Evolutionary conservation across 495 filamentous ascomycete species (phyloP).

Genomic region (Pyronema omphalodes): DNA sequence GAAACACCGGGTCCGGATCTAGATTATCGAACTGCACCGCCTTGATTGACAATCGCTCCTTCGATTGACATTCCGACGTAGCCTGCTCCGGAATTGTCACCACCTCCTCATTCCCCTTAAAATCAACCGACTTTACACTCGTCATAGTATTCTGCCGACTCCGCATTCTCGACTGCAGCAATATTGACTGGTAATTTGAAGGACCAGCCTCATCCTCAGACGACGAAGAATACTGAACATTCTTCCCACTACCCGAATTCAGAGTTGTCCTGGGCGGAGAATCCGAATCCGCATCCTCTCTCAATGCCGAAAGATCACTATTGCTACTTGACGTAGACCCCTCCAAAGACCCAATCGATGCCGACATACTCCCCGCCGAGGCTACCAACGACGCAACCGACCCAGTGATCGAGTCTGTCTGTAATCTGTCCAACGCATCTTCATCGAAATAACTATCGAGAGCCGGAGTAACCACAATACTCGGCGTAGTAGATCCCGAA

Average conservation of each 20-base stretch:
- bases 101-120: not conserved
- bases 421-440: not conserved
- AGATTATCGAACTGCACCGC: not conserved
- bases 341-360: not conserved
- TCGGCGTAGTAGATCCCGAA: not conserved
- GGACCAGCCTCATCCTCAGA: no score
- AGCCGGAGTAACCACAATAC: not conserved
- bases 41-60: not conserved
- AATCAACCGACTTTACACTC: not conserved
- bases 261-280: no score
- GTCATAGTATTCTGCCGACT: not conserved
- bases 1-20: slow-evolving; percentile 2
- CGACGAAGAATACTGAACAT: no score
- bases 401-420: no score
- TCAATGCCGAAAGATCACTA: not conserved
- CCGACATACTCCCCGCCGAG: no score
- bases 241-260: no score
- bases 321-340: not conserved
- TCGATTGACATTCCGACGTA: no score
- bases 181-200: not conserved
- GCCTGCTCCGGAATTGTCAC: not conserved
- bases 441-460: not conserved
- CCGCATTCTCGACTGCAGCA: not conserved
- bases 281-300: not conserved
- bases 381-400: no score